Percentiles rank a stretch among this genome's conserved stretches.
phyloP scores from a whole-genome alignment of 2,329 filamentous ascomycete species.

The Epichloe sibirici region DNA sequence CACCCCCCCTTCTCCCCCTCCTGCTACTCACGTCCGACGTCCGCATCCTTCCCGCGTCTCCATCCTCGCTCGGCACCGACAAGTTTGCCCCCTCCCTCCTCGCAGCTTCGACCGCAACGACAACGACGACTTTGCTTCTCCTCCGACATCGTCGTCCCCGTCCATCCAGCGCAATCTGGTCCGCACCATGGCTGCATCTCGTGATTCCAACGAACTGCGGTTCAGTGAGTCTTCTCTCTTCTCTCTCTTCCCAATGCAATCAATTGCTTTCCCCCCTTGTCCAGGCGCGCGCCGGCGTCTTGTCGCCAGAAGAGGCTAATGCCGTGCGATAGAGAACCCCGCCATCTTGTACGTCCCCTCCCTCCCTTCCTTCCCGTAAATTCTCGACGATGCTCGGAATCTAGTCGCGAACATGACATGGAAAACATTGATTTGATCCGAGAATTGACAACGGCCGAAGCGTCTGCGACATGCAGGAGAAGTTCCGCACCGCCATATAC shows the following conservation, averaged over 20 bases:
- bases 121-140: not conserved
- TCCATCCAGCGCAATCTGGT: not conserved
- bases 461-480: constrained; percentile 90
- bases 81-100: not conserved
- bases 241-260: not conserved
- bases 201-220: constrained; percentile 14
- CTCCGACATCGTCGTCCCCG: not conserved
- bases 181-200: constrained; percentile 6
- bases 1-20: no score
- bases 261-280: not conserved
- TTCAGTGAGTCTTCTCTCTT: constrained; percentile 19
- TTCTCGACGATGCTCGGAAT: not conserved
- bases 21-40: no score
- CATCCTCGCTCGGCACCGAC: not conserved
- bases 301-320: not conserved
- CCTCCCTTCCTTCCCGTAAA: no score
- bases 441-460: constrained; percentile 30
- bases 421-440: not conserved
- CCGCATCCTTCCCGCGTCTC: not conserved
- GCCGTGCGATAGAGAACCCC: constrained; percentile 29
- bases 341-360: constrained; percentile 34
- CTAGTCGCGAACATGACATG: not conserved
- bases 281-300: no score
- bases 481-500: constrained; percentile 72
- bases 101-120: no score